Base-by-base conservation (phyloP, 306 rosid genomes). In the Quillaja saponaria region DNA sequence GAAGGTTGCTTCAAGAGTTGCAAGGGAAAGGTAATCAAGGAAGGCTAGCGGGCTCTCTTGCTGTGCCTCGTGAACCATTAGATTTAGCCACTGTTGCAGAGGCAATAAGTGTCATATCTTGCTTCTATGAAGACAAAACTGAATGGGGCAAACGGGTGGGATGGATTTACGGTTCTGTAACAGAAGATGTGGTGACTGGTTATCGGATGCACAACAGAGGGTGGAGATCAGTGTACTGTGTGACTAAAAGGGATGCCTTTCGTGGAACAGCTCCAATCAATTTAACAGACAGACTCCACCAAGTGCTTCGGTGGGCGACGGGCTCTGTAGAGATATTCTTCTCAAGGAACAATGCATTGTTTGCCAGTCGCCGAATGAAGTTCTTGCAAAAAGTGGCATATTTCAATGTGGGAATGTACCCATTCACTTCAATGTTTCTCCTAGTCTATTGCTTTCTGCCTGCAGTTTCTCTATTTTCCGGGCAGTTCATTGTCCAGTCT, bases 91-190 rank as follows among this genome's bases (percentile, higher is more conserved):
- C 90, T 0, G 96, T 89, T 34, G 94, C 95, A 2, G 96, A 89
- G 79, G 96, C 96, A 2, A 84, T 86, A 21, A 83, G 90, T 69
- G 96, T 78, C 6, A 77, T 89, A 48, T 86, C 96, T 28, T 89
- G 96, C 71, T 89, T 83, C 73, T 86, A 89, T 13, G 96, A 89
- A 69, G 96, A 89, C 44, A 85, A 77, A 64, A 89, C 96, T 19
- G 96, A 89, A 65, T 89, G 96, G 96, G 96, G 96, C 2, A 85
- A 78, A 66, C 34, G 96, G 64, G 96, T 89, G 0, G 96, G 96
- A 39, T 89, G 95, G 96, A 89, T 89, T 65, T 89, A 89, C 41
- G 96, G 96, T n/a, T 89, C 96, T 37, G 96, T 89, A 18, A 89
- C 96, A 38, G 96, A 89, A 75, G 96, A 89, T 53, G 95, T 89